Evolutionary conservation across 2,329 filamentous ascomycete genomes (phyloP).

Genomic region (Cercospora sp.): DNA sequence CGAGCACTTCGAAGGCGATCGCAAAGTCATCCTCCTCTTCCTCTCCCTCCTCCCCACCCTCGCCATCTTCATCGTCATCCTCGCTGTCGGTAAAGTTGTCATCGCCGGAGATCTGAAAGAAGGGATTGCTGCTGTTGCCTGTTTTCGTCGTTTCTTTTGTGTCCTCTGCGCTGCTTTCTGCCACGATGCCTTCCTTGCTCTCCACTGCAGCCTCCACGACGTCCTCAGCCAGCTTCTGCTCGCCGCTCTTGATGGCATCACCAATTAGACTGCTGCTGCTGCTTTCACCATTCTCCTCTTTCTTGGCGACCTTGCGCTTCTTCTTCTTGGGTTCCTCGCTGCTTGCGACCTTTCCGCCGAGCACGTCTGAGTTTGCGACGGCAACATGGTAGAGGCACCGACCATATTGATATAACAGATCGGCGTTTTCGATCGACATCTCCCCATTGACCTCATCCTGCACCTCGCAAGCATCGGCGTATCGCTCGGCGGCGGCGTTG

Average conservation of each 20-base stretch:
- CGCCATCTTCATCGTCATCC: constrained; percentile 49
- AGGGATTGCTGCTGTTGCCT: constrained; percentile 64
- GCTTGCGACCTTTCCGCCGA: constrained; percentile 74
- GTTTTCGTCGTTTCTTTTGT: constrained; percentile 41
- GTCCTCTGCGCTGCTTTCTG: constrained; percentile 48
- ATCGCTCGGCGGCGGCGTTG: constrained; percentile 79
- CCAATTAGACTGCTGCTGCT: constrained; percentile 32
- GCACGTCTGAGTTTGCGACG: constrained; percentile 88
- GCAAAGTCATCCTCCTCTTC: constrained; percentile 63
- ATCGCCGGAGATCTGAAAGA: constrained; percentile 91
- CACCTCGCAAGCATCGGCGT: constrained; percentile 82
- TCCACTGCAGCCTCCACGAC: constrained; percentile 44
- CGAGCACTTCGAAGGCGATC: constrained; percentile 64
- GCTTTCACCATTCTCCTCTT: constrained; percentile 24
- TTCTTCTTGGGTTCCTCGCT: constrained; percentile 58
- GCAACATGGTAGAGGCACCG: constrained; percentile 92
- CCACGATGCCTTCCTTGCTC: constrained; percentile 45
- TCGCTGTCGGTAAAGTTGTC: constrained; percentile 89
- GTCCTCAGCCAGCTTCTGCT: constrained; percentile 47
- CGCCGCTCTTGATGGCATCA: constrained; percentile 37
- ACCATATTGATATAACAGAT: constrained; percentile 91
- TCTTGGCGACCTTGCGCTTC: constrained; percentile 40
- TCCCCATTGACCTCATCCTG: constrained; percentile 92
- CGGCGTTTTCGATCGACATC: constrained; percentile 84
- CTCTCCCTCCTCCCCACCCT: constrained; percentile 45